phyloP scores from a whole-genome alignment of 1,139 yeast genomes.

The Suhomyces maxii region DNA sequence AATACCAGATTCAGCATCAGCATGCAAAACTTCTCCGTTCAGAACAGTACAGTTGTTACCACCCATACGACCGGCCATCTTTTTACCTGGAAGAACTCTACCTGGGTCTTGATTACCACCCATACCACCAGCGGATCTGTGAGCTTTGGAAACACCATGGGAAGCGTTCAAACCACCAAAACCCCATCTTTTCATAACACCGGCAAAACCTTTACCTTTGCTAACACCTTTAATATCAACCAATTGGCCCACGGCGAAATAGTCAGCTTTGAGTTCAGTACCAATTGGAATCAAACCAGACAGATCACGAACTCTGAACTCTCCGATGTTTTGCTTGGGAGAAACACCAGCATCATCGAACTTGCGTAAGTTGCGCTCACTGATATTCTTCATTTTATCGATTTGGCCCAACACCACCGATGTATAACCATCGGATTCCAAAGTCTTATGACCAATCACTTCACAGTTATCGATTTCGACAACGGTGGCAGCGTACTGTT shows the following conservation, averaged over 20 bases:
- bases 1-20: constrained; percentile 78
- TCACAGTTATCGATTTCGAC: constrained; percentile 87
- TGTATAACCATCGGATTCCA: constrained; percentile 69
- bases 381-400: constrained; percentile 61
- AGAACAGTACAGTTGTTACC: constrained; percentile 69
- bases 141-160: constrained; percentile 94
- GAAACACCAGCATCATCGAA: constrained; percentile 79
- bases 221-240: constrained; percentile 79
- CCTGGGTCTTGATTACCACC: constrained; percentile 97
- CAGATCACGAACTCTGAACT: constrained; percentile 72
- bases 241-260: constrained; percentile 77
- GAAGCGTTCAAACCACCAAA: constrained; percentile 88
- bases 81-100: constrained; percentile 93
- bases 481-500: constrained; percentile 75
- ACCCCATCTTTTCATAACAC: constrained; percentile 98
- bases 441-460: constrained; percentile 71
- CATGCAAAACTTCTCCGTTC: constrained; percentile 74
- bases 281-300: constrained; percentile 75
- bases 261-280: constrained; percentile 76
- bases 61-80: constrained; percentile 99
- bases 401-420: constrained; percentile 93
- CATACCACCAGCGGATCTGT: constrained; percentile 96
- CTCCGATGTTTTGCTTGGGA: constrained; percentile 74
- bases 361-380: constrained; percentile 71
- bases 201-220: constrained; percentile 97